Conservation (phyloP, 352 stramenopile species). For the Bremia lactucae region DNA sequence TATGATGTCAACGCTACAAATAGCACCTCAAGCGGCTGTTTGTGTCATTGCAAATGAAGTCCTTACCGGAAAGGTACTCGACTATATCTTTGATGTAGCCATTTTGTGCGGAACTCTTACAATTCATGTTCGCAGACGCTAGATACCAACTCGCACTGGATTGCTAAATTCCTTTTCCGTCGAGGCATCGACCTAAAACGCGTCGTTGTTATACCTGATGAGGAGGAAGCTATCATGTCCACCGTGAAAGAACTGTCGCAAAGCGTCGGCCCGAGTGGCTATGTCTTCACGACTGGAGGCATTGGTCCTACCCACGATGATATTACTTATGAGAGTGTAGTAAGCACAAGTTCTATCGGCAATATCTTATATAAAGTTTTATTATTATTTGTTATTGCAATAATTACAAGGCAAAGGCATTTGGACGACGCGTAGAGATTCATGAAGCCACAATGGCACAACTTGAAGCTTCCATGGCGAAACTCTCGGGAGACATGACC, state of each 20-base stretch:
- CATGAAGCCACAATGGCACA: slow-evolving; percentile 55
- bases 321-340: slow-evolving; percentile 81
- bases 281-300: slow-evolving; percentile 78
- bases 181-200: slow-evolving; percentile 69
- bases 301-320: slow-evolving; percentile 82
- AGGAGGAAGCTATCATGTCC: slow-evolving; percentile 58
- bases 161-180: slow-evolving; percentile 72
- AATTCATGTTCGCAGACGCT: slow-evolving; percentile 37
- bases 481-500: slow-evolving; percentile 35
- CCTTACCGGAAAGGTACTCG: slow-evolving; percentile 61
- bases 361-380: too few species aligned
- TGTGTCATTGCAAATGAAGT: slow-evolving; percentile 83
- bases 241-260: slow-evolving; percentile 69
- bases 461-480: slow-evolving; percentile 35
- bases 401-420: slow-evolving; percentile 50
- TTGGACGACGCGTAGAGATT: slow-evolving; percentile 51
- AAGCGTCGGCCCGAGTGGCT: slow-evolving; percentile 58
- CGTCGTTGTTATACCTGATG: slow-evolving; percentile 69
- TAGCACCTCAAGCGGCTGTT: slow-evolving; percentile 44
- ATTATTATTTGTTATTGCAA: slow-evolving; percentile 1
- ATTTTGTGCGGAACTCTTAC: neutral
- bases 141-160: slow-evolving; percentile 80
- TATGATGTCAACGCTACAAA: slow-evolving; percentile 6
- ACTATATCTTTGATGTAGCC: neutral
- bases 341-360: slow-evolving; percentile 11